These are phyloP conservation scores for Wickerhamomyces sydowiorum DNA, from an alignment of 805 yeast species.

Conservation along the genomic window DNA sequence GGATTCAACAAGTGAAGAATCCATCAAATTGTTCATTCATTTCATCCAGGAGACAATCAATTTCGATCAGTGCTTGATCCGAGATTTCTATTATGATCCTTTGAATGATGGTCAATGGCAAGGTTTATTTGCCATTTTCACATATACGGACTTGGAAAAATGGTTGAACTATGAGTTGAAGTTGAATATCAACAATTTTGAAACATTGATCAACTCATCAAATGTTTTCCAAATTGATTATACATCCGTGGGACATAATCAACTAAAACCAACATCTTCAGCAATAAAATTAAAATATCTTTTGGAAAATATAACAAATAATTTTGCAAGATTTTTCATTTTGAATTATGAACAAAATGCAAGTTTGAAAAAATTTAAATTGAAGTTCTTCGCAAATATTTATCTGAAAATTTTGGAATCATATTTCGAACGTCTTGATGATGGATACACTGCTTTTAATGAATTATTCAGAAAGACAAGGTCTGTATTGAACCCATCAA, in stretches of 20 bases:
- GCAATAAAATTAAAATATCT: slow-evolving; percentile 37
- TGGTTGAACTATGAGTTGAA: slow-evolving; percentile 46
- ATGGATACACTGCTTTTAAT: slow-evolving; percentile 24
- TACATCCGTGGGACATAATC: slow-evolving; percentile 28
- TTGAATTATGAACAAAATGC: slow-evolving; percentile 26
- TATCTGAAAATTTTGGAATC: slow-evolving; percentile 35
- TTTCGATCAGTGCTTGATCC: slow-evolving; percentile 30
- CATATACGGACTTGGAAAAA: slow-evolving; percentile 26
- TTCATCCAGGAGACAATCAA: slow-evolving; percentile 34
- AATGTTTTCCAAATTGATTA: slow-evolving; percentile 42
- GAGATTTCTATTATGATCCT: slow-evolving; percentile 36
- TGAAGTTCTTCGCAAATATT: slow-evolving; percentile 39
- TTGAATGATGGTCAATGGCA: slow-evolving; percentile 24
- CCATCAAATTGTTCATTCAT: slow-evolving; percentile 21
- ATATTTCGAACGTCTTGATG: slow-evolving; percentile 27
- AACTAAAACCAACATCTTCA: slow-evolving; percentile 35
- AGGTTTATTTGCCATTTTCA: slow-evolving; percentile 20
- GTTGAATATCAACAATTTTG: slow-evolving; percentile 38
- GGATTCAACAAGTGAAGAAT: slow-evolving; percentile 5
- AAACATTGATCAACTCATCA: slow-evolving; percentile 32
- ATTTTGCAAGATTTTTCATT: slow-evolving; percentile 24
- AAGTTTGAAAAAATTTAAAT: slow-evolving; percentile 37
- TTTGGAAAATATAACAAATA: slow-evolving; percentile 38
- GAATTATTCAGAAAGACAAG: slow-evolving; percentile 14
- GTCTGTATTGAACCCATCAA: slow-evolving; percentile 6